phyloP scores from a whole-genome alignment of 331 rosid genomes.

The Cydonia oblonga region DNA sequence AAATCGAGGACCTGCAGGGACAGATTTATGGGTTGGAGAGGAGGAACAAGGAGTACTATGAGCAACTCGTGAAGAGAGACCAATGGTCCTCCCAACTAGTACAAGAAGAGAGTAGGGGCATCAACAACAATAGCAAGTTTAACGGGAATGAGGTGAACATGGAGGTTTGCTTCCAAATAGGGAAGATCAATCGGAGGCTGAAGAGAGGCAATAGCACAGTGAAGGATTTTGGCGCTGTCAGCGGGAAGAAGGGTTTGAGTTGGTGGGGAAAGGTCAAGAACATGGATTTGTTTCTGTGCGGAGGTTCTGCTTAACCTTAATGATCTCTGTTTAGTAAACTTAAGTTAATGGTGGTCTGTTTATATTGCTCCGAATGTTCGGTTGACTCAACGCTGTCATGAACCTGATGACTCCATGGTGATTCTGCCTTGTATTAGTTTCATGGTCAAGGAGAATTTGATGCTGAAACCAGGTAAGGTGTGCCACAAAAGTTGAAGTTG shows the following conservation, averaged over 20 bases:
- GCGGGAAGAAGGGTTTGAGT: conserved; percentile 16
- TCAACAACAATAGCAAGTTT: conserved; percentile 12
- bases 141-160: conserved; percentile 31
- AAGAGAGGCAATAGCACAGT: background rate
- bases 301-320: conserved; percentile 16
- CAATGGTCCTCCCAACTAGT: background rate
- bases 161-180: conserved; percentile 45
- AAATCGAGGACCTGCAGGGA: conserved; percentile 76
- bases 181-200: conserved; percentile 31
- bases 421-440: background rate
- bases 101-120: background rate
- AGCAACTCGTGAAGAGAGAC: conserved; percentile 43
- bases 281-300: conserved; percentile 73
- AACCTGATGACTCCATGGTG: background rate
- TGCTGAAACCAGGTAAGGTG: too few species aligned
- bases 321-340: background rate
- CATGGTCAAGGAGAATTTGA: background rate
- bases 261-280: conserved; percentile 67
- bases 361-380: background rate
- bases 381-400: background rate
- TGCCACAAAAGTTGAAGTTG: too few species aligned
- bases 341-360: background rate
- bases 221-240: background rate
- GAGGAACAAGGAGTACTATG: conserved; percentile 72
- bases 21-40: conserved; percentile 83